Base-by-base conservation (phyloP, 1,284 basidiomycete genomes). In the Ceraceosorus bombacis region DNA sequence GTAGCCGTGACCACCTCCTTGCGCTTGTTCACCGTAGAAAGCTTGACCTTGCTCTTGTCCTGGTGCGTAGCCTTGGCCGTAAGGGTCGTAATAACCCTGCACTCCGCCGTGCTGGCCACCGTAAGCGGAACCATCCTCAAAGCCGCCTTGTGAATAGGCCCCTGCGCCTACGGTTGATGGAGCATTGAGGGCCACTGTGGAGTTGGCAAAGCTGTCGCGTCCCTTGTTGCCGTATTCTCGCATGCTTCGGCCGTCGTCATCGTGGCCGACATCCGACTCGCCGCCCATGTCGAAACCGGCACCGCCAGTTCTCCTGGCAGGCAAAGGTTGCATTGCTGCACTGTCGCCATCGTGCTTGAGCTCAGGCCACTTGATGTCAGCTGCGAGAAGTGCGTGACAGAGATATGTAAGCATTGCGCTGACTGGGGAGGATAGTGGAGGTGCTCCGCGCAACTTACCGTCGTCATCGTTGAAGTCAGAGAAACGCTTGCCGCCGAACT, bases 261-360 rank as follows among this genome's bases (percentile, higher is more conserved):
- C 64, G 40, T 54, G 50, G 27, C 67, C 72, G 41, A 64, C 55
- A 57, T 71, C 69, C 15, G 64, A 66, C 13, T 77, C 74, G 40
- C 70, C 66, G 56, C 73, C 73, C 75, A 76, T 76, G 39, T 72
- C 74, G 54, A 76, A 77, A 2, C 75, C 74, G 5, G 75, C 74
- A 48, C 71, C 71, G 15, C 73, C 73, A 4, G 74, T 75, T 10
- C 69, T 58, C 6, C 72, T 59, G 27, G 75, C 74, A 5, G 75
- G 70, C n/a, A 76, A 57, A 0, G 73, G 74, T 55, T 73, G 71
- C 58, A 70, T 67, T 4, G 69, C 67, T 17, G 70, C 67, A 1
- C 60, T 57, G 59, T 72, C 69, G 2, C 68, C 65, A 50, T 77
- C 75, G 8, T 65, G 59, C 51, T 70, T 71, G 39, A 77, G 65